Evolutionary conservation across 768 basidiomycete species (phyloP).

Genomic region (Termitomyces sp.): DNA sequence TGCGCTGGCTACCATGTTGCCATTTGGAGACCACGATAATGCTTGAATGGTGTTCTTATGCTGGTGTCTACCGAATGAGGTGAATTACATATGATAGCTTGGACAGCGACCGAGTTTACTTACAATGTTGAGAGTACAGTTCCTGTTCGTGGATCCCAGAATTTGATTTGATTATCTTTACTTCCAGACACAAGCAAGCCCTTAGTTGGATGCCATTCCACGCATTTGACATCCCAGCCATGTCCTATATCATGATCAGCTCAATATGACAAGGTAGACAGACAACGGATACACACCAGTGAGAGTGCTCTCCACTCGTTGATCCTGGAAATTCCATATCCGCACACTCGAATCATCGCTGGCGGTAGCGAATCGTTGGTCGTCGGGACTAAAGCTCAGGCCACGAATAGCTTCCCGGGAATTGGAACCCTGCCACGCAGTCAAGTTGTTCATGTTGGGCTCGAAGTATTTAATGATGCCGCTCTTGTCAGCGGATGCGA

Average conservation of each 20-base stretch:
- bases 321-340: slow-evolving; percentile 94
- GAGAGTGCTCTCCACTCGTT: slow-evolving; percentile 80
- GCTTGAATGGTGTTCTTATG: slow-evolving; percentile 98
- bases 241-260: slow-evolving; percentile 53
- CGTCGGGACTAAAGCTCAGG: slow-evolving; percentile 88
- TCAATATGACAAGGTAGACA: neutral
- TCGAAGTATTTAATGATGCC: slow-evolving; percentile 99
- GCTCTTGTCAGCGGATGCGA: slow-evolving; percentile 88
- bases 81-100: neutral
- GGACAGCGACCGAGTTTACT: slow-evolving; percentile 16
- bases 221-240: slow-evolving; percentile 98
- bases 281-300: slow-evolving; percentile 50
- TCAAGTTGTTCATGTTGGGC: slow-evolving; percentile 98
- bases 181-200: slow-evolving; percentile 92
- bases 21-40: slow-evolving; percentile 89
- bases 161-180: slow-evolving; percentile 98
- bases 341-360: slow-evolving; percentile 94
- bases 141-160: slow-evolving; percentile 97
- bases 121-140: slow-evolving; percentile 89
- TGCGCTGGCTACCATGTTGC: slow-evolving; percentile 90
- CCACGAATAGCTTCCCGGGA: slow-evolving; percentile 91
- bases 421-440: slow-evolving; percentile 83
- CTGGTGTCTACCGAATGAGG: slow-evolving; percentile 59
- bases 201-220: slow-evolving; percentile 98
- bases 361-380: slow-evolving; percentile 87